phyloP scores from a whole-genome alignment of 371 early-diverging fungal species.

The Blastocladiella emersonii region DNA sequence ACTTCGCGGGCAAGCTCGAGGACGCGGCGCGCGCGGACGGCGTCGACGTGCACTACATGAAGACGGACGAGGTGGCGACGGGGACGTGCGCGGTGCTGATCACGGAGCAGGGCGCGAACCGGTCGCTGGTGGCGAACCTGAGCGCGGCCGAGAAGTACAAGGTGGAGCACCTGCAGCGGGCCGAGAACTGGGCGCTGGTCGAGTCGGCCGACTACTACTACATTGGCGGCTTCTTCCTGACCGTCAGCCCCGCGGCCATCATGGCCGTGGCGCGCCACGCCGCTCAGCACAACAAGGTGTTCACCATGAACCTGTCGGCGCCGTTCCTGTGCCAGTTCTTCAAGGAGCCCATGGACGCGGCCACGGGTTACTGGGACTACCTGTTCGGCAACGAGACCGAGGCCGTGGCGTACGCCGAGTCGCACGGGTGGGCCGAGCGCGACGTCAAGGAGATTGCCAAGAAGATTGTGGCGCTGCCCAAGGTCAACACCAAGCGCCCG shows the following conservation, averaged over 20 bases:
- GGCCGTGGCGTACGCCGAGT: conserved; percentile 64
- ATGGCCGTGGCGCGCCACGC: conserved; percentile 77
- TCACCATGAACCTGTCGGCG: conserved; percentile 86
- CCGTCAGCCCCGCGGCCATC: conserved; percentile 69
- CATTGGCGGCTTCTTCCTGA: conserved; percentile 83
- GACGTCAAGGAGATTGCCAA: conserved; percentile 66
- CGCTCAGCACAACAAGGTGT: conserved; percentile 47
- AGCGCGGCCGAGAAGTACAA: conserved; percentile 84
- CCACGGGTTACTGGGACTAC: conserved; percentile 70
- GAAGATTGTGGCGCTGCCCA: conserved; percentile 66
- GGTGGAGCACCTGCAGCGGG: conserved; percentile 48
- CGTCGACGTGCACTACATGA: conserved; percentile 67
- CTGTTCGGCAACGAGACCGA: conserved; percentile 94
- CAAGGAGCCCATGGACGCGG: conserved; percentile 57
- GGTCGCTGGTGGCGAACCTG: conserved; percentile 84
- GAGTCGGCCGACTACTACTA: conserved; percentile 80
- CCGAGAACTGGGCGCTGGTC: conserved; percentile 73
- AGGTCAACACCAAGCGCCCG: conserved; percentile 50
- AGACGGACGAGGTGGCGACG: conserved; percentile 57
- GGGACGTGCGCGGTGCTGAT: conserved; percentile 90
- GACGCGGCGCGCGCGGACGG: conserved; percentile 72
- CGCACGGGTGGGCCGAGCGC: conserved; percentile 42
- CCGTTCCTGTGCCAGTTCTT: conserved; percentile 91
- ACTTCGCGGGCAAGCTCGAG: conserved; percentile 53
- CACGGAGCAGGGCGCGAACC: conserved; percentile 53